Evolutionary conservation across 495 filamentous ascomycete species (phyloP).

Genomic region (Sordaria brevicollis): DNA sequence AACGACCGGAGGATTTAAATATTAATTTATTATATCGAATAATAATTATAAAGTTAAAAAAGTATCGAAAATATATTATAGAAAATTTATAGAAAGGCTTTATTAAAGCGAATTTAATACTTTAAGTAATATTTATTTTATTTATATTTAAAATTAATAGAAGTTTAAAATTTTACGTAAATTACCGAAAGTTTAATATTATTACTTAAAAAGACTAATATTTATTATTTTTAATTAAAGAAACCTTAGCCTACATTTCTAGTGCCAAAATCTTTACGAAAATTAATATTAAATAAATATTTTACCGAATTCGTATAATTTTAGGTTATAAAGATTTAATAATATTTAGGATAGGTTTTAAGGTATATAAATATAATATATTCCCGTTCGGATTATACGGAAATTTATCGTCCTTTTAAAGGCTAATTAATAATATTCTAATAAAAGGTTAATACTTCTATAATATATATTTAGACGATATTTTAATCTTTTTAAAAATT

Average conservation of each 20-base stretch:
- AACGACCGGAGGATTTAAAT: background rate
- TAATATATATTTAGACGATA: background rate
- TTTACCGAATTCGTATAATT: constrained; percentile 13
- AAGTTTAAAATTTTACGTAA: constrained; percentile 30
- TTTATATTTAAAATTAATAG: constrained; percentile 26
- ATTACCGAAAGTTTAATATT: constrained; percentile 34
- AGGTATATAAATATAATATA: constrained; percentile 22
- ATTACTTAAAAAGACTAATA: constrained; percentile 35
- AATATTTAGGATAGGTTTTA: constrained; percentile 19
- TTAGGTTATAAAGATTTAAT: constrained; percentile 20
- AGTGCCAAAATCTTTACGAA: constrained; percentile 32
- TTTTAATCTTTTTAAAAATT: background rate
- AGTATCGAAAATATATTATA: constrained; percentile 2
- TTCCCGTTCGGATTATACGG: constrained; percentile 25
- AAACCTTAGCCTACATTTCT: constrained; percentile 22
- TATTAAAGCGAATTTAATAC: constrained; percentile 1
- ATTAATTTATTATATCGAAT: constrained; percentile 18
- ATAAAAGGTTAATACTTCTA: constrained; percentile 13
- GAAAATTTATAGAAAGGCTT: constrained; percentile 4
- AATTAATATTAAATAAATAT: constrained; percentile 24
- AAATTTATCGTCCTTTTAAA: constrained; percentile 15
- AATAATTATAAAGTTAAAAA: constrained; percentile 13
- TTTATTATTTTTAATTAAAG: constrained; percentile 33
- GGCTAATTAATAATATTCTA: constrained; percentile 21
- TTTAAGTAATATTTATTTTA: constrained; percentile 19